Base-by-base conservation (phyloP, 2,329 filamentous ascomycete species). In the Colletotrichum cordylinicola region DNA sequence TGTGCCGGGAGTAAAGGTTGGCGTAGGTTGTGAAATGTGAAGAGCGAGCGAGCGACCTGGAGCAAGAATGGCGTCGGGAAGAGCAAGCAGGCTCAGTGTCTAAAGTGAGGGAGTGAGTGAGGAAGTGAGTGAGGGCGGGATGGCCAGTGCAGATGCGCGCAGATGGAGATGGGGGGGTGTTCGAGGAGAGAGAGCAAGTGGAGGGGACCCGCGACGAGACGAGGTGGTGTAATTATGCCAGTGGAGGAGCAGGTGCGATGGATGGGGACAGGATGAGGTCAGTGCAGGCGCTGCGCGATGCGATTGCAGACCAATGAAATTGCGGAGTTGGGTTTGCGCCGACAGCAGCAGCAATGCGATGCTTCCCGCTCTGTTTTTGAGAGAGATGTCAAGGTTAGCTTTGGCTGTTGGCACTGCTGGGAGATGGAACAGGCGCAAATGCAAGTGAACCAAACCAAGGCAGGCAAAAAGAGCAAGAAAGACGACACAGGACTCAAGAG, bases 251-350 rank as follows among this genome's bases (percentile, higher is more conserved):
- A 64, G 58, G 35, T 65, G 24, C 61, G 35, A 33, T 64, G 68
- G 62, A 61, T 48, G 39, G 55, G 72, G 61, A 56, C 61, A 67
- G 68, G 55, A 43, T 75, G 72, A 72, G 72, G 39, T 72, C 69
- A 72, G 68, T 75, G 72, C 68, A 65, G 33, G 43, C 52, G 60
- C 60, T 56, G 43, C n/a, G 29, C 9, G 52, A 67, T 67, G 65
- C 39, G 27, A n/a, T 0, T 61, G 66, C 43, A 61, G 13, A 43
- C 43, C 52, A 48, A 71, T 58, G 58, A 48, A 31, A 67, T 37
- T 56, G 52, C 4, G 37, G 64, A 27, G 31, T 27, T 72, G 31
- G 65, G 31, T 67, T 64, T 70, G 66, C 60, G 39, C 39, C 39
- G 39, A 48, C 39, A 48, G 39, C 18, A 48, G 39, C 39, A 48